phyloP scores from a whole-genome alignment of 2,329 filamentous ascomycete species.

The Phyllosticta citriasiana region DNA sequence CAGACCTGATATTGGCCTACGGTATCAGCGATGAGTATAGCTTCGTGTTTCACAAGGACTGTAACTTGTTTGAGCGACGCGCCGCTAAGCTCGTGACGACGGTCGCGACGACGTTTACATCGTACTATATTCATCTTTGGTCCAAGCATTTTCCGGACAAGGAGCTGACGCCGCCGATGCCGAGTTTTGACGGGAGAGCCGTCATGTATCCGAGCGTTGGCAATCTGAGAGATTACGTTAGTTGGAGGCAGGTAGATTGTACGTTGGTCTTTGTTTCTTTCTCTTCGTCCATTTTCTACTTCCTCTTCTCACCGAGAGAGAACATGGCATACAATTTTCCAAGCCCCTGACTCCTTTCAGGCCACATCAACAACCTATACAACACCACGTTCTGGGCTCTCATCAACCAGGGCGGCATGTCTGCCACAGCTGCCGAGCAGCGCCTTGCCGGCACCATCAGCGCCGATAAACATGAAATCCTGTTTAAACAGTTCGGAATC shows the following conservation, averaged over 20 bases:
- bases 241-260: constrained; percentile 97
- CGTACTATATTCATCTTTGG: constrained; percentile 82
- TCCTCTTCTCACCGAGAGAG: neutral
- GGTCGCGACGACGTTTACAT: constrained; percentile 85
- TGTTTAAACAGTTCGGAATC: constrained; percentile 79
- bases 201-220: constrained; percentile 76
- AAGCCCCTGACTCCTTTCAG: constrained; percentile 33
- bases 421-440: constrained; percentile 68
- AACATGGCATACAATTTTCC: neutral
- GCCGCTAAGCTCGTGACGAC: constrained; percentile 83
- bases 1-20: constrained; percentile 80
- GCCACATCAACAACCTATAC: constrained; percentile 96
- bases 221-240: constrained; percentile 89
- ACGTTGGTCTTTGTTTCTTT: constrained; percentile 23
- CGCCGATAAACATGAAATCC: constrained; percentile 88
- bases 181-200: constrained; percentile 85
- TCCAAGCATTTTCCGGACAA: constrained; percentile 60
- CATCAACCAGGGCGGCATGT: constrained; percentile 67
- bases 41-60: constrained; percentile 80
- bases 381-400: constrained; percentile 95
- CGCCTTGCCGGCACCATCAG: constrained; percentile 72
- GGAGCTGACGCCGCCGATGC: constrained; percentile 62
- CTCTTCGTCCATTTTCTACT: neutral
- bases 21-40: constrained; percentile 94
- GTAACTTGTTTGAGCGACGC: constrained; percentile 74